Evolutionary conservation across 805 yeast species (phyloP).

Genomic region (Saturnispora dispora): DNA sequence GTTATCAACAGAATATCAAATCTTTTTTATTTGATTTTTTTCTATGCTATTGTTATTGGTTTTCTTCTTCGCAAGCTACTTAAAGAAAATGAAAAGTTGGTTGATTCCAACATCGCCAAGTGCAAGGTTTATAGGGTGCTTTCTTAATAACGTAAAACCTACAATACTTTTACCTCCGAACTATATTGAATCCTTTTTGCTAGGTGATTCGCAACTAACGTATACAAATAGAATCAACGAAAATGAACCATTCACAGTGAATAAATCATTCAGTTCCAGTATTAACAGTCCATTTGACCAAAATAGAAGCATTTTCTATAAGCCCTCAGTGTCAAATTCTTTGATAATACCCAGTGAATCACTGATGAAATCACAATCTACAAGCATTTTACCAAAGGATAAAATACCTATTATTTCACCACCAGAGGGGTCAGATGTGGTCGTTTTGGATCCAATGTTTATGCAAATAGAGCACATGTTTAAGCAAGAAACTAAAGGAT

Average conservation of each 20-base stretch:
- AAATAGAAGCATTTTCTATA: background rate
- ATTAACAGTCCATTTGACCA: background rate
- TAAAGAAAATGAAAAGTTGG: background rate
- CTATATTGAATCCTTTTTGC: background rate
- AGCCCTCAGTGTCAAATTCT: background rate
- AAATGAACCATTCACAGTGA: background rate
- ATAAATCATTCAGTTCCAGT: background rate
- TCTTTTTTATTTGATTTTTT: background rate
- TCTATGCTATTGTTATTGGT: background rate
- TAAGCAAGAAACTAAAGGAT: background rate
- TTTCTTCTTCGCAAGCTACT: background rate
- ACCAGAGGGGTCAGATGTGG: background rate
- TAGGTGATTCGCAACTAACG: background rate
- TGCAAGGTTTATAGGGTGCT: background rate
- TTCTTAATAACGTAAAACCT: background rate
- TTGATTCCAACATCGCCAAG: background rate
- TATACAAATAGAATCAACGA: slow-evolving; percentile 2
- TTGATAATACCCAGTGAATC: background rate
- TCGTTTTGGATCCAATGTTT: background rate
- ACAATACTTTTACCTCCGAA: background rate
- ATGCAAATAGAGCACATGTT: background rate
- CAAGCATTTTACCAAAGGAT: background rate
- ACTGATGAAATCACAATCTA: background rate
- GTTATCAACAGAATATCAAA: background rate
- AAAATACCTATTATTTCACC: background rate